Base-by-base conservation (phyloP, 2,329 filamentous ascomycete species). In the Monilinia fructigena region DNA sequence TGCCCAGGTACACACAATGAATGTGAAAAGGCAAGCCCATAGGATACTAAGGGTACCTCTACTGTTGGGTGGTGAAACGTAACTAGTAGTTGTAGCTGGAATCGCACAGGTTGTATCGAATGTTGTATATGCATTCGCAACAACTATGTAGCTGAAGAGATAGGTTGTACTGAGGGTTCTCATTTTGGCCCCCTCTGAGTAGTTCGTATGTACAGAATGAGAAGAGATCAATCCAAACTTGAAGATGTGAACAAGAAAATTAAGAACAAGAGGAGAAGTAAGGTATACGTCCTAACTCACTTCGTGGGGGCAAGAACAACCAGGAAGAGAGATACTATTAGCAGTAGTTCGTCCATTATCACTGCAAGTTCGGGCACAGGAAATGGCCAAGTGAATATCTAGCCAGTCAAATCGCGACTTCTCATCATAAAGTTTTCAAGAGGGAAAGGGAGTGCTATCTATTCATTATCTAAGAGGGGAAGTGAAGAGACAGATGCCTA, bases 31-130 rank as follows among this genome's bases (percentile, higher is more conserved):
- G 55, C 63, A 72, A 35, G 66, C 55, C 69, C 71, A 73, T 18
- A 72, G 16, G 31, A 73, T 72, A 31, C 71, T 63, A n/a, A 72
- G 60, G 2, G 69, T 73, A 8, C 71, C 70, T 23, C 70, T 55
- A 16, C 63, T 69, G 12, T 66, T 64, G 3, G 71, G 66, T 11
- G 64, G 58, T n/a, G 63, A 56, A 14, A 73, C 66, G 42, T 61
- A 61, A 8, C 31, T 40, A 4, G 58, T 61, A 3, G 45, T 38
- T 38, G 20, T 61, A 38, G 58, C 45, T 50, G 58, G 58, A 61
- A 61, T 50, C 14, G 58, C 58, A 61, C 58, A 61, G 10, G 58
- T 50, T 14, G 58, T 61, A 26, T 50, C 58, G 4, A 61, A 61
- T 10, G 31, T 50, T 14, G 58, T 61, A 26, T 61, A 61, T 23